Conservation (phyloP, 352 stramenopile species). For the Phytophthora niederhauseri region DNA sequence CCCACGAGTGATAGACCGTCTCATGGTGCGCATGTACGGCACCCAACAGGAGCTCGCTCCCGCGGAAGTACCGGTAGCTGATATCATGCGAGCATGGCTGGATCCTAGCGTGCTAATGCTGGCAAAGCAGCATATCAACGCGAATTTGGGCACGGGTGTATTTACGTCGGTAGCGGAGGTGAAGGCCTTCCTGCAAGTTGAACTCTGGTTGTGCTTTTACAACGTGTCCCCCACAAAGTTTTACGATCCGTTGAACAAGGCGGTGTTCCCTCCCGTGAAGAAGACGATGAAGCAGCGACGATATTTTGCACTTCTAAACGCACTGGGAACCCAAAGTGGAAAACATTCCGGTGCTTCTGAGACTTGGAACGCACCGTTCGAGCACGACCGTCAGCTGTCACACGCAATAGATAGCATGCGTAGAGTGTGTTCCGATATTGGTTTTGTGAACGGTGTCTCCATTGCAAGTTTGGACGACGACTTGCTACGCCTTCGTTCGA, state of each 20-base stretch:
- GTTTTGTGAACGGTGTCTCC: conserved; percentile 10
- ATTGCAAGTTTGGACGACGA: conserved; percentile 10
- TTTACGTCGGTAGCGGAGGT: neutral
- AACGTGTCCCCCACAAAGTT: neutral
- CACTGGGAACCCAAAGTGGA: neutral
- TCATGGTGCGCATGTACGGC: conserved; percentile 7
- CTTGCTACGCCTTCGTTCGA: conserved; percentile 5
- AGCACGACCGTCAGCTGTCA: neutral
- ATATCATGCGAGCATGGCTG: conserved; percentile 3
- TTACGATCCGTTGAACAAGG: conserved; percentile 1
- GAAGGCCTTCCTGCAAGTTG: conserved; percentile 4
- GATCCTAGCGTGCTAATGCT: conserved; percentile 3
- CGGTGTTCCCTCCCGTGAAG: conserved; percentile 1
- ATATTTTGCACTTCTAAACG: conserved; percentile 7
- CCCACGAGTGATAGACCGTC: neutral
- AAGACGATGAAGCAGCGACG: neutral
- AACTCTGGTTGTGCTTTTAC: conserved; percentile 7
- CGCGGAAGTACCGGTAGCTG: conserved; percentile 1
- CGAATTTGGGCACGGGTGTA: neutral
- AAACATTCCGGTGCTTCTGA: neutral
- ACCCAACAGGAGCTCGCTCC: neutral
- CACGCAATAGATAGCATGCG: conserved; percentile 4
- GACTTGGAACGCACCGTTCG: conserved; percentile 3
- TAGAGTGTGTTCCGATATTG: conserved; percentile 6
- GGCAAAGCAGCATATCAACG: conserved; percentile 8